Percentiles rank a stretch among this genome's conserved stretches.
phyloP scores from a whole-genome alignment of 768 basidiomycete genomes.

The Leccinum truebloodii region DNA sequence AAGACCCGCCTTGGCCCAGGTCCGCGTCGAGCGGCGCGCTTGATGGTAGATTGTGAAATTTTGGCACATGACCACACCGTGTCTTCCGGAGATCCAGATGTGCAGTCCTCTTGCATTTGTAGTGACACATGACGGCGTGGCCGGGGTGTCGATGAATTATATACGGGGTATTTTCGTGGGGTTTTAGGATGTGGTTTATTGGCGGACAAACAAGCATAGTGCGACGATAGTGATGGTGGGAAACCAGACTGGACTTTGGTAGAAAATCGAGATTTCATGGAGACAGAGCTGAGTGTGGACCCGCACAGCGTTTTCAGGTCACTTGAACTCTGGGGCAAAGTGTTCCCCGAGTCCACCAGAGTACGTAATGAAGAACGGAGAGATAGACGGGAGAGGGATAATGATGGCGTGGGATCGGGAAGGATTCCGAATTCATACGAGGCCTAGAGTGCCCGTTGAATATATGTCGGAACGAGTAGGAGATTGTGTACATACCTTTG shows the following conservation, averaged over 20 bases:
- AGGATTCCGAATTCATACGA: constrained; percentile 27
- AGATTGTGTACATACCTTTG: constrained; percentile 18
- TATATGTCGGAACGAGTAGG: background rate
- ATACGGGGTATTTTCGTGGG: constrained; percentile 6
- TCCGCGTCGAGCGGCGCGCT: constrained; percentile 30
- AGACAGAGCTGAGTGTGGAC: constrained; percentile 23
- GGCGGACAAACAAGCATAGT: background rate
- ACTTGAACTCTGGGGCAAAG: constrained; percentile 1
- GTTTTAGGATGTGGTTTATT: constrained; percentile 10
- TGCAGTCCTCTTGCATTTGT: constrained; percentile 3
- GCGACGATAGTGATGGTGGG: constrained; percentile 4
- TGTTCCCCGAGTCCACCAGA: constrained; percentile 20
- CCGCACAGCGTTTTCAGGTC: constrained; percentile 23
- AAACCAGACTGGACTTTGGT: constrained; percentile 14
- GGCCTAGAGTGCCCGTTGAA: constrained; percentile 14
- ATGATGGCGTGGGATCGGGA: background rate
- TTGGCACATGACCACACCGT: constrained; percentile 35
- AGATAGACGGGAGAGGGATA: constrained; percentile 14
- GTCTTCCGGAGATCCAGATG: constrained; percentile 11
- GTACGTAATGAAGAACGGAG: constrained; percentile 27
- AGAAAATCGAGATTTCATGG: constrained; percentile 20
- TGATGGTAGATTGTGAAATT: constrained; percentile 27
- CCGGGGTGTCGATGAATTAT: constrained; percentile 12
- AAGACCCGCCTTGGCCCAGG: constrained; percentile 23
- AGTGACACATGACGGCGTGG: constrained; percentile 14